These are phyloP conservation scores for Podospora australis DNA, from an alignment of 495 filamentous ascomycete genomes.

Conservation along the genomic window DNA sequence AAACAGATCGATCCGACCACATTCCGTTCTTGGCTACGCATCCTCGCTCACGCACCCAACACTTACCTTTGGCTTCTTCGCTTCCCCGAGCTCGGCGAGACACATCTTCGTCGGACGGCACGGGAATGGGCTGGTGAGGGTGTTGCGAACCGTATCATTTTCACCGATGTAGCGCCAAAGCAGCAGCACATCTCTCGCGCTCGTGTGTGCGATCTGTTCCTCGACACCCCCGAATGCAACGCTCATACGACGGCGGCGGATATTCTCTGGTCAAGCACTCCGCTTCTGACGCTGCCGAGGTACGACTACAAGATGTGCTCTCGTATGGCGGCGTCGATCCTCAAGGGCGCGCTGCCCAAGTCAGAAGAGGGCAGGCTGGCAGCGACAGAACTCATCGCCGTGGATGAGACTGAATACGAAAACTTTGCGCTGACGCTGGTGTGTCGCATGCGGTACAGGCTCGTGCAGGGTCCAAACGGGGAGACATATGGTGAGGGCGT, in stretches of 20 bases:
- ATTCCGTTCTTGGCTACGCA: constrained; percentile 93
- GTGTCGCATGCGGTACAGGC: constrained; percentile 56
- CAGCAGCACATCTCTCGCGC: constrained; percentile 90
- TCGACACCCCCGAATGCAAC: constrained; percentile 98
- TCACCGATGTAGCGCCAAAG: constrained; percentile 96
- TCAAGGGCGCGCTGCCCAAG: constrained; percentile 79
- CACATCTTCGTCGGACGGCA: constrained; percentile 73
- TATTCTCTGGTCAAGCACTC: constrained; percentile 92
- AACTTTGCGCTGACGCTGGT: constrained; percentile 68
- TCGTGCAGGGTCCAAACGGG: constrained; percentile 10
- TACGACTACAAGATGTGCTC: constrained; percentile 99
- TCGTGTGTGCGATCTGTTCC: constrained; percentile 85
- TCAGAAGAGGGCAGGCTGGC: constrained; percentile 58
- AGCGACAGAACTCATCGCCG: constrained; percentile 68
- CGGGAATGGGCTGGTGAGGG: constrained; percentile 75
- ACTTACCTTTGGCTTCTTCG: constrained; percentile 93
- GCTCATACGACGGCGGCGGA: constrained; percentile 97
- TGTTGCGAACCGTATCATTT: constrained; percentile 86
- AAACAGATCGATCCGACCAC: constrained; percentile 98
- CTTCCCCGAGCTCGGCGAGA: constrained; percentile 91
- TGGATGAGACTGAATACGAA: constrained; percentile 76
- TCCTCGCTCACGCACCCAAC: constrained; percentile 78
- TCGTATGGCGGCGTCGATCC: constrained; percentile 91
- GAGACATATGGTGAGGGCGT: constrained; percentile 46
- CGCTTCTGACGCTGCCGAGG: constrained; percentile 86